Base-by-base conservation (phyloP, 352 stramenopile genomes). In the Pseudoperonospora humuli region DNA sequence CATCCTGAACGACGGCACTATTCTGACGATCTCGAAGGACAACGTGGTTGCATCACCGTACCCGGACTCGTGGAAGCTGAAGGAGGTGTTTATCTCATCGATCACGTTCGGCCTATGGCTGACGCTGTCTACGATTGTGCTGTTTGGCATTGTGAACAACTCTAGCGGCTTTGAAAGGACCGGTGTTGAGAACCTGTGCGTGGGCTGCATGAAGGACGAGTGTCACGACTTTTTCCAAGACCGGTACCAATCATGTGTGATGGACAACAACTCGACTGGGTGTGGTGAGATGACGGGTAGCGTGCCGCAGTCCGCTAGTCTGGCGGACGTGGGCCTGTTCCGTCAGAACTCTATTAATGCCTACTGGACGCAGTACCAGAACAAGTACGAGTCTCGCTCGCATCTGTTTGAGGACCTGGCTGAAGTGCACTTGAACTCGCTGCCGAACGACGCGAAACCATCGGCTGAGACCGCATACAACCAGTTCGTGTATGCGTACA, bases 1-100 rank as follows among this genome's bases (percentile, higher is more conserved):
- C 17, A 79, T 96, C 34, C 48, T 96, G 42, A 96, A 96, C 72
- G 84, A 96, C 53, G 79, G 86, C 41, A 85, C 75, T 36, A 87
- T 90, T 44, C 57, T 86, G 58, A 85, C 77, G 15, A 87, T 87
- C 45, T 81, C 77, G 10, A 83, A 86, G 59, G 72, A 87, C 44
- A 82, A 87, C 42, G 77, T 84, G 43, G 66, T 66, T 32, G 63
- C 74, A 15, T 80, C 66, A 46, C 74, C 70, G 19, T 53, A 64
- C 26, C 74, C 74, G 2, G 70, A 84, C 62, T 83, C 70, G 52
- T 84, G 74, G 74, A 83, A 84, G 55, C 49, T 86, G 32, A 71
- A 73, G 50, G 57, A 81, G 45, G 68, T 86, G 40, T 86, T 86
- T 46, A 70, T 86, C 29, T 68, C 64, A 13, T 83, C 70, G 23